Evolutionary conservation across 2,329 filamentous ascomycete species (phyloP).

Genomic region (Aspergillus niger): DNA sequence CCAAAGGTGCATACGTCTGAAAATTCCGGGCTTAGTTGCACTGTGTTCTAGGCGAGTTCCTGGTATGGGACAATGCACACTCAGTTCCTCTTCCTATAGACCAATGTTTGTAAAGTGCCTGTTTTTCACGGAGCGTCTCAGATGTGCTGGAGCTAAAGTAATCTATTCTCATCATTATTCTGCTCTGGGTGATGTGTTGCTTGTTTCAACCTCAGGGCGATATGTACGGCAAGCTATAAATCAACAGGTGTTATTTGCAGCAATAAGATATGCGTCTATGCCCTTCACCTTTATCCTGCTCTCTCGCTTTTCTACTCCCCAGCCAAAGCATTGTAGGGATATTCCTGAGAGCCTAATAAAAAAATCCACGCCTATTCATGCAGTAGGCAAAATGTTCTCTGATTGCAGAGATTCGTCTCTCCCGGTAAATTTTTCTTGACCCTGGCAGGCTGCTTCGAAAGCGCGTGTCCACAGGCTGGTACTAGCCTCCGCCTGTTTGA

Average conservation of each 20-base stretch:
- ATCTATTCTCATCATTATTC: too few relatives aligned
- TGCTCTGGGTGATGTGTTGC: too few relatives aligned
- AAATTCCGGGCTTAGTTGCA: too few relatives aligned
- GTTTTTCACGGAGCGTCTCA: too few relatives aligned
- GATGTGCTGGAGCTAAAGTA: too few relatives aligned
- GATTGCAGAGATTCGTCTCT: background rate
- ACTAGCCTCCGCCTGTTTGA: background rate
- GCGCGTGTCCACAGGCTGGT: background rate
- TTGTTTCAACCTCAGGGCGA: too few relatives aligned
- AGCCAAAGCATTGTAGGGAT: background rate
- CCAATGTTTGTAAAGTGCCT: too few relatives aligned
- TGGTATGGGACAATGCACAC: too few relatives aligned
- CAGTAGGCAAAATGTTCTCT: background rate
- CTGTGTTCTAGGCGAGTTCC: too few relatives aligned
- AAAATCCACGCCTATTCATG: background rate
- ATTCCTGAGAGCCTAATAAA: background rate
- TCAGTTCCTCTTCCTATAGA: too few relatives aligned
- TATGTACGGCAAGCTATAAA: too few relatives aligned
- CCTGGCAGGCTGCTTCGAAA: background rate
- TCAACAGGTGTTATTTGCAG: background rate
- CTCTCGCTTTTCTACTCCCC: background rate
- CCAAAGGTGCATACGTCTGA: too few relatives aligned
- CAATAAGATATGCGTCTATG: background rate
- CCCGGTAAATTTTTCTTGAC: background rate
- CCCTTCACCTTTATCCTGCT: background rate